Conservation (phyloP, 768 basidiomycete genomes). For the Suillus ampliporus region DNA sequence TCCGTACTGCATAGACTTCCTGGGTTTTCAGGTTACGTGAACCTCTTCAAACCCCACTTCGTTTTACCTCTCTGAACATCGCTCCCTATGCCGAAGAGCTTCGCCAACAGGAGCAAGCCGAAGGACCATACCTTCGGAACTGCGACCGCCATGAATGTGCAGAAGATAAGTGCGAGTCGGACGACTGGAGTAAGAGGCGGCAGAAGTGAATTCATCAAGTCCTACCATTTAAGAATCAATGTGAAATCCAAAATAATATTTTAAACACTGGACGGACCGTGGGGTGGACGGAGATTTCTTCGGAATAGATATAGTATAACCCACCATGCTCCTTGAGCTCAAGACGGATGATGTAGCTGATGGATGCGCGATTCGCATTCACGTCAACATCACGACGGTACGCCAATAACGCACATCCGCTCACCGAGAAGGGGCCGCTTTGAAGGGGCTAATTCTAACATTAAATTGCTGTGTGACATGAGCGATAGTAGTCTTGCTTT, state of each 20-base stretch:
- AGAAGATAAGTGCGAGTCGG: constrained; percentile 16
- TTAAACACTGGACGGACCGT: constrained; percentile 36
- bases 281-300: constrained; percentile 65
- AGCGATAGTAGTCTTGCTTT: constrained; percentile 44
- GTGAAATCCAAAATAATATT: neutral
- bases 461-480: constrained; percentile 58
- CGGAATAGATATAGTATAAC: constrained; percentile 53
- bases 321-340: constrained; percentile 48
- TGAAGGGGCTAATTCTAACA: constrained; percentile 52
- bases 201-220: constrained; percentile 11
- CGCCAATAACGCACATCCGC: constrained; percentile 11
- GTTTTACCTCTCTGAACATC: constrained; percentile 8
- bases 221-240: neutral
- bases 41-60: neutral
- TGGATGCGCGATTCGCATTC: neutral
- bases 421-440: constrained; percentile 52
- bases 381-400: neutral
- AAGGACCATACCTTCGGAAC: constrained; percentile 2
- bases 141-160: constrained; percentile 23
- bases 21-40: neutral
- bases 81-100: constrained; percentile 14
- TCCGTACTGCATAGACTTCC: neutral
- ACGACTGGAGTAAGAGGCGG: constrained; percentile 11
- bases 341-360: constrained; percentile 53
- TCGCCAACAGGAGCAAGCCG: constrained; percentile 2